These are phyloP conservation scores for Radiomyces spectabilis DNA, from an alignment of 192 early-diverging fungal species.

Conservation along the genomic window DNA sequence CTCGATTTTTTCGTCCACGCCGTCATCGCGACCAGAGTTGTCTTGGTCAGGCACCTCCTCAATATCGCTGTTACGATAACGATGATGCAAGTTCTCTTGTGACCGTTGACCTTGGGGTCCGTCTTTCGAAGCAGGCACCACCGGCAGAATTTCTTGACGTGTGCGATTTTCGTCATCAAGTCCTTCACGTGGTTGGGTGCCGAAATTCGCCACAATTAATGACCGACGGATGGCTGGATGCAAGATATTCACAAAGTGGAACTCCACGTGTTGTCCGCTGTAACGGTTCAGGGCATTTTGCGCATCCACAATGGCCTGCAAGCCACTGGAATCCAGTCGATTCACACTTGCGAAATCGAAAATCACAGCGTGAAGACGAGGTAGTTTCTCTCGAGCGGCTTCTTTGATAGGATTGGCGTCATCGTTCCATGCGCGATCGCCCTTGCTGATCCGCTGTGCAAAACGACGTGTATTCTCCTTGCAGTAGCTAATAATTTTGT, in stretches of 20 bases:
- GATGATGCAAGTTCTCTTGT: no score
- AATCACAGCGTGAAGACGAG: constrained; percentile 61
- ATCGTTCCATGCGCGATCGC: constrained; percentile 25
- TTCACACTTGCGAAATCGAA: constrained; percentile 80
- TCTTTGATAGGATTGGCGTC: constrained; percentile 19
- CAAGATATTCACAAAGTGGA: constrained; percentile 20
- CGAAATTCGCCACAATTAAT: constrained; percentile 13
- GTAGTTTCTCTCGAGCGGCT: constrained; percentile 30
- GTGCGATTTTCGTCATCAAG: no score
- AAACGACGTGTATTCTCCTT: constrained; percentile 10
- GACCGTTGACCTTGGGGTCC: no score
- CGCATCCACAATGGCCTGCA: constrained; percentile 67
- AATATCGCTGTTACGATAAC: no score
- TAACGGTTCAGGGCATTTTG: constrained; percentile 16
- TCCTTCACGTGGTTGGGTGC: background rate
- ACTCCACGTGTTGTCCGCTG: constrained; percentile 13
- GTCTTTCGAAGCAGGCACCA: constrained; percentile 20
- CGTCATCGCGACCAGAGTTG: no score
- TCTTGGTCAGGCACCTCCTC: no score
- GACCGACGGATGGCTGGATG: constrained; percentile 6
- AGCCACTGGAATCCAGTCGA: constrained; percentile 71
- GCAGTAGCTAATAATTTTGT: constrained; percentile 36
- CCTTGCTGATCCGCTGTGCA: constrained; percentile 1
- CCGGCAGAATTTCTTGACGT: constrained; percentile 20
- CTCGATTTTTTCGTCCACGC: no score